Evolutionary conservation across 768 basidiomycete species (phyloP), one percentile per base, ranked within the genome.

Genomic region (Cystofilobasidium capitatum): DNA sequence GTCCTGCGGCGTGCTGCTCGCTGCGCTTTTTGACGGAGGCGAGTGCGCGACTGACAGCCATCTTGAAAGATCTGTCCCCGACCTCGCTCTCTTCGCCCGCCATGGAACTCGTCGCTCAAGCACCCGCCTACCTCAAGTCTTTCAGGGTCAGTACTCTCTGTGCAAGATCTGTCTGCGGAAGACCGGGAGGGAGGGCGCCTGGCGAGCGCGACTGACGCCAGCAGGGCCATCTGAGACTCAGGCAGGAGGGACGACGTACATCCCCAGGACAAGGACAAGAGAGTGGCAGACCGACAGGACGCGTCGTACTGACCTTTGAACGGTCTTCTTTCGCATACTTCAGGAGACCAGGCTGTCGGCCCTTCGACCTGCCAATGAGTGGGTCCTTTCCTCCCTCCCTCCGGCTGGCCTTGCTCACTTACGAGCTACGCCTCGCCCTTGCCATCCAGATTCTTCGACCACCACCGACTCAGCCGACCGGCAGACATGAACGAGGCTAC

Each of bases 401-500:
- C n/a, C 31, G 31, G 20, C 42, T 17, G 37, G 24, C n/a, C 24
- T 20, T 36, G 5, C 33, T 9, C 22, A 24, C 17, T 36, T 40
- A 49, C 29, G 14, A 13, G 20, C 16, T 14, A 40, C 22, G 5
- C 35, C 24, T 57, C 17, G 10, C 42, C 45, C 17, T 22, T 33
- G 31, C 17, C 14, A 22, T 26, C 29, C 31, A 16, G 17, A 31
- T 54, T 26, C 26, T 78, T 78, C 67, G 77, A 78, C 61, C 75
- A 76, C 60, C 72, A 75, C 24, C 74, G 75, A 57, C 66, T 78
- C 20, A 76, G 75, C 22, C 62, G 77, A 55, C 76, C 76, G 26
- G 73, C 71, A n/a, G 75, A 78, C 58, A 70, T 78, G 65, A 77
- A 75, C 64, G 77, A 78, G 58, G 73, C 74, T 9, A 78, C 77